These are phyloP conservation scores for Hypoxylon intermedium DNA, from an alignment of 495 filamentous ascomycete species.

Conservation along the genomic window DNA sequence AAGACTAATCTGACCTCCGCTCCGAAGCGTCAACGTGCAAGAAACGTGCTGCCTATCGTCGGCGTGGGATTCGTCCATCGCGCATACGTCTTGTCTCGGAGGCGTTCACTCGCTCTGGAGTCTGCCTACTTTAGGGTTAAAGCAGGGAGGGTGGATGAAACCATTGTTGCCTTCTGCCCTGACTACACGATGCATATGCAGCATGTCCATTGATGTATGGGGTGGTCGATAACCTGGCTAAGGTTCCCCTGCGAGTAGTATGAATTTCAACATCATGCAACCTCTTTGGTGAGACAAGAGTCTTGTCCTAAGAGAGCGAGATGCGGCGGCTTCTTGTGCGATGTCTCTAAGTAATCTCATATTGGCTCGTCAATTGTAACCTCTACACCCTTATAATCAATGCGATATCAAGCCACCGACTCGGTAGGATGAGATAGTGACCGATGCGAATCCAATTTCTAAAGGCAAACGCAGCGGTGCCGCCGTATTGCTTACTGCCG, in stretches of 20 bases:
- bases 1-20: conserved; percentile 17
- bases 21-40: conserved; percentile 34
- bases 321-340: conserved; percentile 9
- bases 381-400: not conserved
- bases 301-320: conserved; percentile 9
- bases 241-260: conserved; percentile 11
- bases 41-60: conserved; percentile 40
- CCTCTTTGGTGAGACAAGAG: conserved; percentile 15
- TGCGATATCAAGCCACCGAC: conserved; percentile 12
- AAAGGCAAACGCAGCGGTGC: not conserved
- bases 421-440: conserved; percentile 7
- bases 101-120: conserved; percentile 26
- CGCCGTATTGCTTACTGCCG: not conserved
- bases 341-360: conserved; percentile 22
- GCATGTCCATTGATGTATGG: conserved; percentile 13
- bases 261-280: conserved; percentile 18
- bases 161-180: conserved; percentile 15
- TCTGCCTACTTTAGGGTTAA: conserved; percentile 22
- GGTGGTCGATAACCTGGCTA: conserved; percentile 20
- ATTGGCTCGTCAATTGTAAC: conserved; percentile 3
- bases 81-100: conserved; percentile 26
- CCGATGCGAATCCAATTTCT: conserved; percentile 4
- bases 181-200: conserved; percentile 23
- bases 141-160: conserved; percentile 29
- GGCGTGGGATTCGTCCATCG: conserved; percentile 39